phyloP scores from a whole-genome alignment of 164 flowering plant genomes.

The Vitis cinerea region DNA sequence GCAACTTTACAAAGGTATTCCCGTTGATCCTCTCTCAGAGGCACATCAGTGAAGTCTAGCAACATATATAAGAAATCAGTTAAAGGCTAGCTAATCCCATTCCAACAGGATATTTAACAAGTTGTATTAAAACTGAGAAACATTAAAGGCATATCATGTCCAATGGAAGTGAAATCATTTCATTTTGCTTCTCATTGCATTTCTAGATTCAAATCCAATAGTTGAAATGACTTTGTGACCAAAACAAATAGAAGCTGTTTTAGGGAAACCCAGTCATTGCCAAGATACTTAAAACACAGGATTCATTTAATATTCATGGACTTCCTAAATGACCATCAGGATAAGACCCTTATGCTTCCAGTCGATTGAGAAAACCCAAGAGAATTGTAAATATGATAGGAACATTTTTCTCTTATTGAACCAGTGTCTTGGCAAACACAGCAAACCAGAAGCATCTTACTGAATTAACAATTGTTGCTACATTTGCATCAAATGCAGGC shows the following conservation, averaged over 20 bases:
- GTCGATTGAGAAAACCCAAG: no score
- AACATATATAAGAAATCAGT: constrained; percentile 10
- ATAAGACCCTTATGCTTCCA: no score
- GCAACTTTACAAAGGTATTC: constrained; percentile 89
- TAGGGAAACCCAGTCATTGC: no score
- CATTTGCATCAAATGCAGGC: no score
- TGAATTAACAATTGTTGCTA: no score
- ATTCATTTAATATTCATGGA: no score
- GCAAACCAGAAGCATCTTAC: no score
- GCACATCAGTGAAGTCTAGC: constrained; percentile 92
- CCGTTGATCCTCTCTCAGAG: constrained; percentile 87
- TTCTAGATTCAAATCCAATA: constrained; percentile 1
- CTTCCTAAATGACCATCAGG: no score
- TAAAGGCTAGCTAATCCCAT: constrained; percentile 3
- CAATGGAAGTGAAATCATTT: neutral
- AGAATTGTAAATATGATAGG: no score
- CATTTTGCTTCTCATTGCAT: neutral
- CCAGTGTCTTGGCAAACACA: no score
- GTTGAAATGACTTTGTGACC: neutral
- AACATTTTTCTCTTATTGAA: no score
- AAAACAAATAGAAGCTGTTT: neutral
- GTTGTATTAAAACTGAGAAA: neutral
- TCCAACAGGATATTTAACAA: neutral
- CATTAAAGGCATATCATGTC: neutral
- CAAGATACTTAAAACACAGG: no score